Evolutionary conservation across 202 grass and related monocot genomes (phyloP).

Genomic region (Saccharum hybrid): DNA sequence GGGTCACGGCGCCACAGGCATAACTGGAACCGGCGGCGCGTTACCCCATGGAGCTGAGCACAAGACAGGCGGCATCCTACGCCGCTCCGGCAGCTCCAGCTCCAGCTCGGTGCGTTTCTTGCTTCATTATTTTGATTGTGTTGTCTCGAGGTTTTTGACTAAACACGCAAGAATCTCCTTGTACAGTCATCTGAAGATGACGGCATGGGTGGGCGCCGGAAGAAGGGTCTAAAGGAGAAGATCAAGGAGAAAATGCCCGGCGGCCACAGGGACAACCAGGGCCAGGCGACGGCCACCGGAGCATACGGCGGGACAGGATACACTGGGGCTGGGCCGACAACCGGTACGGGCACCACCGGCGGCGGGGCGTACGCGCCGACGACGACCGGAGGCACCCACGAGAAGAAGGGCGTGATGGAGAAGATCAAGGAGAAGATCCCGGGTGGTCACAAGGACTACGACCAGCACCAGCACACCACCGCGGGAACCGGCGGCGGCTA

Average conservation of each 20-base stretch:
- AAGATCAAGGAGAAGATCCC: conserved; percentile 65
- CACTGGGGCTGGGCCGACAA: background rate
- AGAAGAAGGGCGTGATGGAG: conserved; percentile 58
- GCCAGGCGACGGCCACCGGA: background rate
- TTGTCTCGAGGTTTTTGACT: background rate
- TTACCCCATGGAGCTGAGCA: conserved; percentile 16
- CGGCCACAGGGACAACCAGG: conserved; percentile 18
- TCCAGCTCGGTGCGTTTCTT: conserved; percentile 47
- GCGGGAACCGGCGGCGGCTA: conserved; percentile 1
- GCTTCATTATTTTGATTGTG: too few relatives aligned
- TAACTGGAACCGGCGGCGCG: background rate
- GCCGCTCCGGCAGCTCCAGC: conserved; percentile 62
- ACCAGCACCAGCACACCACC: conserved; percentile 22
- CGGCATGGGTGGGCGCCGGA: conserved; percentile 63
- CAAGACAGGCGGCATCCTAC: conserved; percentile 37
- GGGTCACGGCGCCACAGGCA: background rate
- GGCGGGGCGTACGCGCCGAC: background rate
- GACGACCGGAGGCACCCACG: background rate
- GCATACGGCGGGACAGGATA: background rate
- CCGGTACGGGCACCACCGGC: background rate
- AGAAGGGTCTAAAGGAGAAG: conserved; percentile 69
- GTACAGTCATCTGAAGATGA: conserved; percentile 56
- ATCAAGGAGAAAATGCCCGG: conserved; percentile 68
- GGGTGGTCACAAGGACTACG: conserved; percentile 31
- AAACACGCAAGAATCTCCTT: background rate